Base-by-base conservation (phyloP, 495 filamentous ascomycete species). In the Penicillium dipodomyicola region DNA sequence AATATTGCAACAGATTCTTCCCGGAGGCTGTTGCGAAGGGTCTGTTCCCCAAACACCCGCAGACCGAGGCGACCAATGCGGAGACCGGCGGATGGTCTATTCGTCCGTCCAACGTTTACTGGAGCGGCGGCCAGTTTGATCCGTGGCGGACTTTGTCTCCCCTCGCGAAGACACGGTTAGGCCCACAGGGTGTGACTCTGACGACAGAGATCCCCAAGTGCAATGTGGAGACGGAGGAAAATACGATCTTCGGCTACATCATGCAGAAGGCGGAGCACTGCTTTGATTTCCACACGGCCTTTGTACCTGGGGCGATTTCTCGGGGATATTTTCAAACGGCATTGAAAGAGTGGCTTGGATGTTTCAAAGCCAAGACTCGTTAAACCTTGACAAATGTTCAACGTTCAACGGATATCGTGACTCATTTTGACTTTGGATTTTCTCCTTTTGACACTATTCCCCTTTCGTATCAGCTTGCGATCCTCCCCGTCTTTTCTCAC, bases 61-160 rank as follows among this genome's bases (percentile, higher is more conserved):
- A 62, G 45, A 61, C 63, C 0, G 64, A 73, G 0, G 60, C 58
- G 3, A 65, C 71, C n/a, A 84, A 84, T 58, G 32, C 27, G 5
- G 48, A 72, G 54, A 80, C 76, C 27, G 80, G 81, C 19, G 82
- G 82, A 33, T 85, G 83, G 83, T 53, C 61, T 30, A 80, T 83
- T 41, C 76, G 81, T 22, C 82, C 82, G n/a, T 81, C 82, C 22
- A 83, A 84, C 49, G 70, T 74, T 5, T 83, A 79, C 65, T 84
- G 76, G 67, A 78, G 67, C 32, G 79, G 73, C 14, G 81, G 82
- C 1, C 73, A 83, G 52, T 85, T 77, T 56, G 83, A 85, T 60
- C 83, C 83, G 7, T 86, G 82, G 83, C 71, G 77, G 12, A 77
- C 81, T 0, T 63, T 84, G 15, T 79, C 77, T 1, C 68, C 76